phyloP scores from a whole-genome alignment of 345 rosid species.

The Excoecaria agallocha region DNA sequence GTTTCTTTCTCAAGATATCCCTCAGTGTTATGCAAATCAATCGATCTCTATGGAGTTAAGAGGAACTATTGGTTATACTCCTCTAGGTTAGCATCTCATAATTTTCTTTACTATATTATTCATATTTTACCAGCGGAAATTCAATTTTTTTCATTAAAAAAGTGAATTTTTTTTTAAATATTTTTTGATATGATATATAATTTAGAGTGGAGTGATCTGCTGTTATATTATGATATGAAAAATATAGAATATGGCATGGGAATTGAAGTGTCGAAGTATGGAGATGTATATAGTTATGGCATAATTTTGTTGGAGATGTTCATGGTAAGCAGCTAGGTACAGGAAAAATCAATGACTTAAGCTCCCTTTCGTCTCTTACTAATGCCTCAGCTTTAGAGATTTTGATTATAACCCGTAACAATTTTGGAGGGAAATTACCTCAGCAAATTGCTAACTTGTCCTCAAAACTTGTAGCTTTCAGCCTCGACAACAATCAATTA shows the following conservation, averaged over 20 bases:
- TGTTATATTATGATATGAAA: too few relatives aligned
- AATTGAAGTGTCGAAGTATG: background rate
- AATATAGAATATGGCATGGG: slow-evolving; percentile 15
- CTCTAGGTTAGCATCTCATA: background rate
- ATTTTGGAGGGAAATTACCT: slow-evolving; percentile 9
- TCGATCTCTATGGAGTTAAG: background rate
- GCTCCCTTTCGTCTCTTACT: slow-evolving; percentile 2
- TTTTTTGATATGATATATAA: too few relatives aligned
- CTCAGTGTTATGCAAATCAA: background rate
- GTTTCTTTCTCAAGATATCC: background rate
- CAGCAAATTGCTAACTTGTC: slow-evolving; percentile 1
- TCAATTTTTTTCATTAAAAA: background rate
- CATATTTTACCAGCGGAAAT: background rate
- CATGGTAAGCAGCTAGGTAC: slow-evolving; percentile 4
- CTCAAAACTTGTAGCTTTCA: background rate
- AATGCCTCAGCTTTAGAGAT: background rate
- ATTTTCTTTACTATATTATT: background rate
- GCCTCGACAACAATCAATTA: background rate
- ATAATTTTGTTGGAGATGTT: slow-evolving; percentile 14
- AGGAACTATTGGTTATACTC: too few relatives aligned
- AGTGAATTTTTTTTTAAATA: background rate
- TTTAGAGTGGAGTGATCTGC: background rate
- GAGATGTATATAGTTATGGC: too few relatives aligned
- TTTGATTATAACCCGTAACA: background rate
- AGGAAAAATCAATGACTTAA: slow-evolving; percentile 6